Evolutionary conservation across 2,329 filamentous ascomycete species (phyloP).

Genomic region (Diaporthe nobilis): DNA sequence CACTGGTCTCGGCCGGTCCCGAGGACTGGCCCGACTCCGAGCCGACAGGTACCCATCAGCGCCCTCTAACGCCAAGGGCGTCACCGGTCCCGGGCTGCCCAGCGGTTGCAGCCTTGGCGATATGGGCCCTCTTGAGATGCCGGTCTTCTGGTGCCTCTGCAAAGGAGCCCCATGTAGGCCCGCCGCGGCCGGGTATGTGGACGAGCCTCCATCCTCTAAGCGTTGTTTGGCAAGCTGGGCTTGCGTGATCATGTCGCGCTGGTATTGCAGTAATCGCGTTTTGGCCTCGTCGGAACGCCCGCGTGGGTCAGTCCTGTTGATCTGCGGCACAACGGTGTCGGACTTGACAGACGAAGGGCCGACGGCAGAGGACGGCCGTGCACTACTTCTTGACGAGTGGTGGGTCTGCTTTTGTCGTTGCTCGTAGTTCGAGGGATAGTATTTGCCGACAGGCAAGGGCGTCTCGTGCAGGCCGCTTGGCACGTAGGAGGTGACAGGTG

Average conservation of each 20-base stretch:
- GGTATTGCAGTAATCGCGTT: slow-evolving; percentile 69
- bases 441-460: slow-evolving; percentile 71
- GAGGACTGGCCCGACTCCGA: slow-evolving; percentile 1
- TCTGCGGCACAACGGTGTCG: slow-evolving; percentile 52
- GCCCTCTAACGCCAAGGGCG: slow-evolving; percentile 70
- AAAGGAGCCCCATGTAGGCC: slow-evolving; percentile 54
- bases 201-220: slow-evolving; percentile 47
- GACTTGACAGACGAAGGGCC: slow-evolving; percentile 53
- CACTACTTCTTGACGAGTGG: slow-evolving; percentile 43
- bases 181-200: slow-evolving; percentile 49
- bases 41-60: slow-evolving; percentile 55
- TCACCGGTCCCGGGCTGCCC: slow-evolving; percentile 73
- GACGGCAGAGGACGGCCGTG: slow-evolving; percentile 46
- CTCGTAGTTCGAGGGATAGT: slow-evolving; percentile 75
- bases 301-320: slow-evolving; percentile 46
- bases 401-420: slow-evolving; percentile 43
- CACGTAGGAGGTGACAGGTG: slow-evolving; percentile 65
- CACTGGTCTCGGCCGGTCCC: slow-evolving; percentile 41
- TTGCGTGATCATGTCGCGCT: slow-evolving; percentile 73
- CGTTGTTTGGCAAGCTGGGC: slow-evolving; percentile 61
- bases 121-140: slow-evolving; percentile 50
- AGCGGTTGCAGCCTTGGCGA: slow-evolving; percentile 66
- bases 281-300: slow-evolving; percentile 62
- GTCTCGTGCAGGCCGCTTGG: slow-evolving; percentile 62
- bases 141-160: slow-evolving; percentile 51